These are phyloP conservation scores for Avena eriantha DNA, from an alignment of 176 grass and related monocot species.

Conservation along the genomic window DNA sequence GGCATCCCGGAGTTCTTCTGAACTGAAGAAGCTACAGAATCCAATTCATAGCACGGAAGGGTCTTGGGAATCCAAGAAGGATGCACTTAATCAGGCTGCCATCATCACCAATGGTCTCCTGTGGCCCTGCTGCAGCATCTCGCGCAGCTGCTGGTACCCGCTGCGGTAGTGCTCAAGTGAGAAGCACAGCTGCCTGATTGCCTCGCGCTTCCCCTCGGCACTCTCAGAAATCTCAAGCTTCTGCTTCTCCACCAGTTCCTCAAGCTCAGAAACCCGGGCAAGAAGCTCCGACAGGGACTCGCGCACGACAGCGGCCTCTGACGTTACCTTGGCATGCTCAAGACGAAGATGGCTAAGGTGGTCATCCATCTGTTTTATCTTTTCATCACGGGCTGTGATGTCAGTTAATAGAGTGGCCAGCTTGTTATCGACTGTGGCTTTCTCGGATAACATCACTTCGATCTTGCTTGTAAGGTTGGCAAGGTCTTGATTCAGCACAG, in stretches of 20 bases:
- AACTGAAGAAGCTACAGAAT: conserved; percentile 8
- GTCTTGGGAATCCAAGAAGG: conserved; percentile 32
- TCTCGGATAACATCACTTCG: conserved; percentile 56
- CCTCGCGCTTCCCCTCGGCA: conserved; percentile 88
- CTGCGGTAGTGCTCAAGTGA: conserved; percentile 89
- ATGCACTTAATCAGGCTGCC: conserved; percentile 50
- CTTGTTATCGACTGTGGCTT: conserved; percentile 52
- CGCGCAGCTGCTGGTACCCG: conserved; percentile 68
- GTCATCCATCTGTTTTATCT: conserved; percentile 53
- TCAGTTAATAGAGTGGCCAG: conserved; percentile 48
- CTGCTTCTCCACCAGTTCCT: conserved; percentile 71
- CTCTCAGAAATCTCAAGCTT: conserved; percentile 66
- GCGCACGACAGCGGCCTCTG: conserved; percentile 29
- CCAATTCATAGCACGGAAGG: conserved; percentile 19
- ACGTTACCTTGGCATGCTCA: conserved; percentile 65
- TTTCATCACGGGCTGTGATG: conserved; percentile 53
- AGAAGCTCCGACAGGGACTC: conserved; percentile 43
- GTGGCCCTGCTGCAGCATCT: conserved; percentile 71
- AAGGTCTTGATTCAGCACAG: conserved; percentile 60
- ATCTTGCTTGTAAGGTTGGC: conserved; percentile 47
- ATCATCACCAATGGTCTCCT: conserved; percentile 57
- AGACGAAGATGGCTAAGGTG: conserved; percentile 67
- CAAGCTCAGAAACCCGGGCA: conserved; percentile 56
- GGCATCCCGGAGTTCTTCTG: conserved; percentile 20
- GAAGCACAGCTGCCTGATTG: conserved; percentile 92